A percentile compares a stretch with the other conserved stretches of the same genome.
These are phyloP conservation scores for Eimeria mitis DNA, from an alignment of 169 alveolate genomes.

Conservation along the genomic window DNA sequence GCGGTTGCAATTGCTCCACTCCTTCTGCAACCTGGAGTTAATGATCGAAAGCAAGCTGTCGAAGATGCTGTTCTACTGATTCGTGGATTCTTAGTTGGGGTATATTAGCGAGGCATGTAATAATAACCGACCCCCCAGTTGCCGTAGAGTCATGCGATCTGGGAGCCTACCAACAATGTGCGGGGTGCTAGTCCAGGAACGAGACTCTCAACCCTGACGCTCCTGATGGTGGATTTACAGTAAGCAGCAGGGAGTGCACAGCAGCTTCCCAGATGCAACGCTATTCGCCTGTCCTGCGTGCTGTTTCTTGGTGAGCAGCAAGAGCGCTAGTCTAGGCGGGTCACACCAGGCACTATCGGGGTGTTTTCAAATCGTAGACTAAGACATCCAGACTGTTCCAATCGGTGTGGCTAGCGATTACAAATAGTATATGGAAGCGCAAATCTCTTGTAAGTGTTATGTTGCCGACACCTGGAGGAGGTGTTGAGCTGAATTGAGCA, in stretches of 20 bases:
- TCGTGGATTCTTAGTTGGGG: neutral
- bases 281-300: neutral
- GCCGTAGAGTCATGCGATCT: neutral
- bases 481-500: conserved; percentile 74
- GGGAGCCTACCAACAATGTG: neutral
- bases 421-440: neutral
- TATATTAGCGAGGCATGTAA: neutral
- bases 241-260: neutral
- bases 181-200: conserved; percentile 70
- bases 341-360: neutral
- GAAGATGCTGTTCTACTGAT: neutral
- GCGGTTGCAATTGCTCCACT: neutral
- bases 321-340: neutral
- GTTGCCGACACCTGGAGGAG: conserved; percentile 50
- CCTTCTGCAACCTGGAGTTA: conserved; percentile 34
- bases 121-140: neutral
- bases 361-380: neutral
- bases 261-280: neutral
- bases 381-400: neutral
- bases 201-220: conserved; percentile 54
- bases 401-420: neutral
- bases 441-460: neutral
- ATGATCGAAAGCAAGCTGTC: neutral
- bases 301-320: neutral
- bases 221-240: neutral